Percentiles rank a stretch among this genome's conserved stretches.
These are phyloP conservation scores for Aquanectria penicillioides DNA, from an alignment of 2,329 filamentous ascomycete genomes.

Conservation along the genomic window DNA sequence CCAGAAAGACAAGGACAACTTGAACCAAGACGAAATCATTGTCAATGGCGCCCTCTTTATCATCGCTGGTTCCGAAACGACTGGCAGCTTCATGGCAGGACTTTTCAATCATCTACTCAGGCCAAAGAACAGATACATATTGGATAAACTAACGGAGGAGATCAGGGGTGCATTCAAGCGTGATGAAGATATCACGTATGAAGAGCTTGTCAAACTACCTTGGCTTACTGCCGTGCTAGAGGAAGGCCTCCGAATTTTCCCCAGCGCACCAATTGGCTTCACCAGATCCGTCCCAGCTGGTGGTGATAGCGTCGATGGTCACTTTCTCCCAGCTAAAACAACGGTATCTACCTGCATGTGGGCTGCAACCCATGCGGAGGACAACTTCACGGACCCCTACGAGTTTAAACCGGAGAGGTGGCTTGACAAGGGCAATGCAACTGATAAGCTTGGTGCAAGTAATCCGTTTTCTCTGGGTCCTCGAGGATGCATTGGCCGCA, in stretches of 20 bases:
- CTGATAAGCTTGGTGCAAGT: slow-evolving; percentile 53
- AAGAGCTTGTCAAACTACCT: slow-evolving; percentile 47
- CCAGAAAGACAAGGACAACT: slow-evolving; percentile 47
- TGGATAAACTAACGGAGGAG: slow-evolving; percentile 50
- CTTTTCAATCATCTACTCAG: slow-evolving; percentile 43
- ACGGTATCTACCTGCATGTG: slow-evolving; percentile 41
- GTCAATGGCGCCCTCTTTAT: slow-evolving; percentile 46
- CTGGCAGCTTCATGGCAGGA: slow-evolving; percentile 44
- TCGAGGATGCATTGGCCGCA: slow-evolving; percentile 58
- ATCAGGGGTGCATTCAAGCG: slow-evolving; percentile 38
- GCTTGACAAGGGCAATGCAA: slow-evolving; percentile 51
- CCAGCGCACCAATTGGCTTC: slow-evolving; percentile 40
- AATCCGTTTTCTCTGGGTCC: slow-evolving; percentile 61
- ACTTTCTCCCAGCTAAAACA: slow-evolving; percentile 11
- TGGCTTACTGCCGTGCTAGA: slow-evolving; percentile 55
- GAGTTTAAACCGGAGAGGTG: slow-evolving; percentile 60
- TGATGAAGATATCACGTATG: slow-evolving; percentile 47
- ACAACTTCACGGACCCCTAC: slow-evolving; percentile 56
- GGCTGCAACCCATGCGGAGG: slow-evolving; percentile 52
- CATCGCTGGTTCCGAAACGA: slow-evolving; percentile 47
- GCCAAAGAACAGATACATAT: slow-evolving; percentile 40
- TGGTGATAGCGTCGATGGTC: slow-evolving; percentile 27
- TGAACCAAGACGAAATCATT: slow-evolving; percentile 46
- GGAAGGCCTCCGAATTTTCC: slow-evolving; percentile 54
- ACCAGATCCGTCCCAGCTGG: slow-evolving; percentile 45